Evolutionary conservation across 257 asterid species (phyloP), one percentile per base, ranked within the genome.

Genomic region (Primulina tabacum): DNA sequence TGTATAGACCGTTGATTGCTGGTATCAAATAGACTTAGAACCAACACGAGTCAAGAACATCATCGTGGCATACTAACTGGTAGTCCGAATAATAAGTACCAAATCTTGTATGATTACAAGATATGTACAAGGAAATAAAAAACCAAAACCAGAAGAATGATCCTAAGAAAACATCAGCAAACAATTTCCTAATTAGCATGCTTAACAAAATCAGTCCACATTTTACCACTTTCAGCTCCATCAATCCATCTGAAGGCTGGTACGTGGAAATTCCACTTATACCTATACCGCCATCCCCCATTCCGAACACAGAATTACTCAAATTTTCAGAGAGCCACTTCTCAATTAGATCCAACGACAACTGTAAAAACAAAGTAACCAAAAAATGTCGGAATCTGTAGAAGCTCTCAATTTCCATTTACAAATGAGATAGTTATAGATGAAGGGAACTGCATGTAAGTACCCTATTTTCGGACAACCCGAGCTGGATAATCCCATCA

Each of bases 331-430:
- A 76, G 53, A 94, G 75, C 97, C 99, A 89, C 53, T 81, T 86
- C 79, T 85, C 96, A 52, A 91, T 89, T 75, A 94, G 83, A 89
- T 94, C 99, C 84, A 94, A 66, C 18, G 97, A 82, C 71, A 94
- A 80, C 99, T 91, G 75, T 79, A 73, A 77, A 66, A 34, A 62
- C 7, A 76, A 7, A 68, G 32, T 4, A 61, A 61, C 29, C 21
- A 57, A 67, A 26, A 29, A 70, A 40, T 14, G 32, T 26, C 37
- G 67, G 52, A 58, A 30, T 52, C 20, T 26, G 2, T 29, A 28
- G 67, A 50, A 50, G 37, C 35, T 3, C 64, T 21, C 26, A 70
- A 47, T 20, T 28, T 47, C 76, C 61, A 70, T 21, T 24, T 20
- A 67, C 65, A 64, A 37, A 70, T 20, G 62, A 67, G 56, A 58